A percentile compares a stretch with the other conserved stretches of the same genome.
Evolutionary conservation across 2,329 filamentous ascomycete species (phyloP).

Genomic region (Ophiostoma triangulosporum): DNA sequence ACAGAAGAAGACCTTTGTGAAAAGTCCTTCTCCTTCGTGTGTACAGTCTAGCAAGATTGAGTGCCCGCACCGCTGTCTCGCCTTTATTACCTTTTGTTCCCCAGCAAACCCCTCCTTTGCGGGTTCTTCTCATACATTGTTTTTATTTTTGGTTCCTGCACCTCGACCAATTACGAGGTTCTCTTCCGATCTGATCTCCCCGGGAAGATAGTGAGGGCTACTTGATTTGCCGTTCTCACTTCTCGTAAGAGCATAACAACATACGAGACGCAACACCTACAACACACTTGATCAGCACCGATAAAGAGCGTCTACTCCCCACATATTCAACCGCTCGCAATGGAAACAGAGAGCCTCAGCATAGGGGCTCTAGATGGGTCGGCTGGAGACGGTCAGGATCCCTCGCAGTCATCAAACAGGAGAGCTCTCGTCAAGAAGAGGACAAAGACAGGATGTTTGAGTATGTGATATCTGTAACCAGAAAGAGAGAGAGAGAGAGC

Average conservation of each 20-base stretch:
- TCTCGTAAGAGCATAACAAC: no score
- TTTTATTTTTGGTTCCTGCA: not conserved
- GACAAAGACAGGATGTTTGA: conserved; percentile 87
- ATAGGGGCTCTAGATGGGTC: not conserved
- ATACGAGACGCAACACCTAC: not conserved
- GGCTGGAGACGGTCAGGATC: not conserved
- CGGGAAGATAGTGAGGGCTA: no score
- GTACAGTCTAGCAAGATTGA: conserved; percentile 1
- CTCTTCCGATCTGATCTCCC: not conserved
- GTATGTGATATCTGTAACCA: conserved; percentile 42
- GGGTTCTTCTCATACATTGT: not conserved
- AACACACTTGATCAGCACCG: not conserved
- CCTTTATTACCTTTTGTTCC: not conserved
- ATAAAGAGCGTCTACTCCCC: not conserved
- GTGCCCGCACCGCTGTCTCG: not conserved
- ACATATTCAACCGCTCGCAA: not conserved
- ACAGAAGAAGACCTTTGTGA: conserved; percentile 1
- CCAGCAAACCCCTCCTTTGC: not conserved
- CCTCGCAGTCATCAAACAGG: conserved; percentile 22
- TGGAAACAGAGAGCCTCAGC: not conserved
- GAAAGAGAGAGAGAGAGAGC: no score
- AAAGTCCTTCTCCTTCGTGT: not conserved
- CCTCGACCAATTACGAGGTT: not conserved
- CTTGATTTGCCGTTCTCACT: no score
- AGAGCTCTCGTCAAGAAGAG: conserved; percentile 46